Conservation (phyloP, 257 asterid species). For the Petunia axillaris region DNA sequence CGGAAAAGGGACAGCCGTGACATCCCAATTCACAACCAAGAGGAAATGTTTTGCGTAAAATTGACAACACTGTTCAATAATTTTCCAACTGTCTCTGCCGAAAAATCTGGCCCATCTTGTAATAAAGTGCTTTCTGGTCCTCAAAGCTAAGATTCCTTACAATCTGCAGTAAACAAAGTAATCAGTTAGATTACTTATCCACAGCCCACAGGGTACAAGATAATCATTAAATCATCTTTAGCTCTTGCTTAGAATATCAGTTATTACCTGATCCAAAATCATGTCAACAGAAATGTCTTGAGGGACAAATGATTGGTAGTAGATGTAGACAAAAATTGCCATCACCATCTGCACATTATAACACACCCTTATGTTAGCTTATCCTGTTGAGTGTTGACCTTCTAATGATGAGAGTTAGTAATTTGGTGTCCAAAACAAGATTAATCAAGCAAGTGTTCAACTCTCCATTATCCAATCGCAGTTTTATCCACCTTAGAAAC, state of each 20-base stretch:
- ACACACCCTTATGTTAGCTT: slow-evolving; percentile 12
- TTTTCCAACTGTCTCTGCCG: slow-evolving; percentile 61
- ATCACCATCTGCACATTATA: slow-evolving; percentile 70
- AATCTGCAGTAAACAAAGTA: slow-evolving; percentile 42
- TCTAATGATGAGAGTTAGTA: background rate
- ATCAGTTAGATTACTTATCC: background rate
- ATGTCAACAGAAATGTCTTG: slow-evolving; percentile 70
- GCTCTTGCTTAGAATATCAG: background rate
- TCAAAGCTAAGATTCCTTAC: slow-evolving; percentile 73
- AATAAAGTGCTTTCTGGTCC: slow-evolving; percentile 60
- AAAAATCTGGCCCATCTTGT: slow-evolving; percentile 64
- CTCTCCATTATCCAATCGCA: background rate
- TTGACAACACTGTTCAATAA: slow-evolving; percentile 30
- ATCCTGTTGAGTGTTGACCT: background rate
- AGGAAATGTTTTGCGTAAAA: background rate
- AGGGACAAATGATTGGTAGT: slow-evolving; percentile 76
- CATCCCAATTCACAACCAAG: background rate
- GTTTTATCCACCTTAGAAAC: no score
- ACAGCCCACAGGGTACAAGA: background rate
- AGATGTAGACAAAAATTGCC: slow-evolving; percentile 79
- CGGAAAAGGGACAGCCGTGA: no score
- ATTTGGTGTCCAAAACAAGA: background rate
- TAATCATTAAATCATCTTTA: no score
- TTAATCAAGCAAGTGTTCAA: background rate
- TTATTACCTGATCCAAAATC: slow-evolving; percentile 71